These are phyloP conservation scores for Pichia rugopelliculosa DNA, from an alignment of 805 yeast species.

Conservation along the genomic window DNA sequence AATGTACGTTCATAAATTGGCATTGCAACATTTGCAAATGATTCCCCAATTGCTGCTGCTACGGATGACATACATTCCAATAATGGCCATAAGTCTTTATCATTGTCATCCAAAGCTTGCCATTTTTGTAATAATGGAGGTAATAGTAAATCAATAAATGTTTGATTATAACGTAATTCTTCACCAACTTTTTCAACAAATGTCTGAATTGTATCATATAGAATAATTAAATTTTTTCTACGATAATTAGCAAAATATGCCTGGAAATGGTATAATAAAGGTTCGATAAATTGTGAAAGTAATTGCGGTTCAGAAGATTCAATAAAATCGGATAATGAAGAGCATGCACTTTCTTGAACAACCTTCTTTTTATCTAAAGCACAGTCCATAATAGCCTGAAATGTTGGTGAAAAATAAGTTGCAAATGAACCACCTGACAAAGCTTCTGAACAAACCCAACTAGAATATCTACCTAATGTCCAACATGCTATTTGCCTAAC, in stretches of 20 bases:
- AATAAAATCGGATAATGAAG: conserved; percentile 75
- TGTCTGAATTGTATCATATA: conserved; percentile 89
- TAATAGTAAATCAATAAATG: conserved; percentile 52
- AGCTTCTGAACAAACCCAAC: conserved; percentile 74
- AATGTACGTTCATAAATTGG: conserved; percentile 78
- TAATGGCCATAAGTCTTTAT: conserved; percentile 83
- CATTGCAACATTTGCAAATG: conserved; percentile 82
- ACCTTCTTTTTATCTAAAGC: conserved; percentile 78
- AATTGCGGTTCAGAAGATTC: conserved; percentile 63
- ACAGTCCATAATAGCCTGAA: conserved; percentile 67
- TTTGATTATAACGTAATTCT: conserved; percentile 44
- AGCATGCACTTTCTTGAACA: conserved; percentile 93
- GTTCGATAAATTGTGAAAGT: conserved; percentile 56
- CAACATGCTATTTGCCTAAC: conserved; percentile 93
- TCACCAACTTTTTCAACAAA: conserved; percentile 71
- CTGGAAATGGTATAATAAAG: conserved; percentile 62
- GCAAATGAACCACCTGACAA: conserved; percentile 54
- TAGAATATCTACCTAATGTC: conserved; percentile 81
- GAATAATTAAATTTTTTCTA: conserved; percentile 67
- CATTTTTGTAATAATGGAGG: conserved; percentile 83
- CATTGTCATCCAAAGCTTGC: conserved; percentile 68
- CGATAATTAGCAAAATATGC: conserved; percentile 73
- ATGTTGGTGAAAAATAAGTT: conserved; percentile 64
- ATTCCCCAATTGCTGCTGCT: conserved; percentile 78
- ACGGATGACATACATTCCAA: conserved; percentile 89